Conservation (phyloP, 441 rosid species). For the Aquilaria agallochum region DNA sequence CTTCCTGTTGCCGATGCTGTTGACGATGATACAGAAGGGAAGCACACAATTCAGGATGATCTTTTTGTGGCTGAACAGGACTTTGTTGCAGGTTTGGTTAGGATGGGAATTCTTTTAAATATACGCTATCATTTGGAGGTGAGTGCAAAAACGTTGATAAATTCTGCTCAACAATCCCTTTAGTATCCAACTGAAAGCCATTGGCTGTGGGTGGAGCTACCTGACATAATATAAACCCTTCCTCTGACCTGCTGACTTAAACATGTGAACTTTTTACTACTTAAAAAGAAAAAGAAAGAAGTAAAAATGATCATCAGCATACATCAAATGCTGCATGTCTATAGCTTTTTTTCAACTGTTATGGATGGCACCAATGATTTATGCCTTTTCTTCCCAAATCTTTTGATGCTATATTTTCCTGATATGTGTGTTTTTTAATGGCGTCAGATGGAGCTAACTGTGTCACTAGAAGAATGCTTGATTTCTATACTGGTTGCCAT, state of each 20-base stretch:
- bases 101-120: constrained; percentile 87
- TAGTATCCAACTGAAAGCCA: too few species aligned
- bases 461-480: constrained; percentile 56
- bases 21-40: constrained; percentile 57
- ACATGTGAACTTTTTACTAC: too few species aligned
- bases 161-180: too few species aligned
- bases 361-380: too few species aligned
- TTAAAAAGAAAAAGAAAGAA: too few species aligned
- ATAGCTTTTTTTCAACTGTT: too few species aligned
- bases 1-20: constrained; percentile 38
- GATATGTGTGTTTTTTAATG: constrained; percentile 13
- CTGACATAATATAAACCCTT: too few species aligned
- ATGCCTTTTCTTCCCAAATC: not conserved
- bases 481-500: constrained; percentile 64
- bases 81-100: constrained; percentile 85
- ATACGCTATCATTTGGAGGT: constrained; percentile 79
- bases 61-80: constrained; percentile 84
- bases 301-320: too few species aligned
- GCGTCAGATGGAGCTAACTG: constrained; percentile 53
- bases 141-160: constrained; percentile 12
- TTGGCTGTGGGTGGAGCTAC: too few species aligned
- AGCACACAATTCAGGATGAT: constrained; percentile 81
- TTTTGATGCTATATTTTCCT: constrained; percentile 13
- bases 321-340: too few species aligned
- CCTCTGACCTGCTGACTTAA: too few species aligned